Conservation (phyloP, 805 yeast genomes). For the Priceomyces castillae region DNA sequence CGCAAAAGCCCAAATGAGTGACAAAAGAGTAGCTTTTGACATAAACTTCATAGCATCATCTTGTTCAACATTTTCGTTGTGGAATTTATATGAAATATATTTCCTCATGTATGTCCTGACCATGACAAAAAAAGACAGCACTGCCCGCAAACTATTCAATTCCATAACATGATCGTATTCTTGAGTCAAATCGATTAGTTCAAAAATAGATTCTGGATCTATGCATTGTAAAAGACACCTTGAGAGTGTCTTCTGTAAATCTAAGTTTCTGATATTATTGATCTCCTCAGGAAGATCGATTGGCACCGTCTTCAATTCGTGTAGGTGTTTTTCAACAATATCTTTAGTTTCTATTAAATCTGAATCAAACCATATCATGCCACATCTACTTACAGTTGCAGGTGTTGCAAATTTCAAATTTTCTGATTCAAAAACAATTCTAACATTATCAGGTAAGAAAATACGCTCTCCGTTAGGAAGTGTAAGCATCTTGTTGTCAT, state of each 20-base stretch:
- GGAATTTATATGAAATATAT: conserved; percentile 8
- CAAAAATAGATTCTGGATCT: neutral
- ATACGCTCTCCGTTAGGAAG: conserved; percentile 89
- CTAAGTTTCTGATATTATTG: conserved; percentile 3
- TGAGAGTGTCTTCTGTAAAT: conserved; percentile 14
- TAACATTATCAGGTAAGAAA: conserved; percentile 58
- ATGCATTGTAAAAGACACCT: conserved; percentile 1
- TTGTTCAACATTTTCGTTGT: conserved; percentile 5
- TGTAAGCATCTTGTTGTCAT: conserved; percentile 79
- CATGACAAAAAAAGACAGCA: conserved; percentile 40
- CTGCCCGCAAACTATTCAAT: conserved; percentile 32
- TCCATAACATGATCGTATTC: conserved; percentile 52
- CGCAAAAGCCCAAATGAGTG: conserved; percentile 61
- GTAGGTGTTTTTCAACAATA: conserved; percentile 13
- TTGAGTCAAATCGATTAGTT: conserved; percentile 19
- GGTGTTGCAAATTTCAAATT: conserved; percentile 68
- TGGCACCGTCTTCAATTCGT: conserved; percentile 15
- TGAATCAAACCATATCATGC: conserved; percentile 72
- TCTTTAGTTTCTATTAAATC: conserved; percentile 19
- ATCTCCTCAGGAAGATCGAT: conserved; percentile 10
- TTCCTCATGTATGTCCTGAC: conserved; percentile 34
- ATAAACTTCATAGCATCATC: conserved; percentile 27
- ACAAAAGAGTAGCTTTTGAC: conserved; percentile 30
- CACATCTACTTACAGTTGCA: conserved; percentile 92
- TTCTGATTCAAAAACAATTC: conserved; percentile 75